Evolutionary conservation across 2,329 filamentous ascomycete genomes (phyloP).

Genomic region (Stagonosporopsis chrysanthemi): DNA sequence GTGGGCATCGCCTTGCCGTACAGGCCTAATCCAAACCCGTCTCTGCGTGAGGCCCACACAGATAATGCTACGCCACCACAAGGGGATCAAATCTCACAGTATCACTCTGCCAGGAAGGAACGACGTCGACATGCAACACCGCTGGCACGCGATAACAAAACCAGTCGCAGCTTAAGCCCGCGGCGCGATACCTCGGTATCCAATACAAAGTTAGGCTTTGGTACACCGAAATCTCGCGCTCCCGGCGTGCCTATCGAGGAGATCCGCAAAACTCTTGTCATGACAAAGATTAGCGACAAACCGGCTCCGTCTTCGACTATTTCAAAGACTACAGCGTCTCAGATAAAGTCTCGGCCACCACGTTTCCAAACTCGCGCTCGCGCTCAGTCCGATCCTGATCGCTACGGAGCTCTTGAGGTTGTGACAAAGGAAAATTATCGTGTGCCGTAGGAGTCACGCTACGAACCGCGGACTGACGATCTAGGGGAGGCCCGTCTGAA

Average conservation of each 20-base stretch:
- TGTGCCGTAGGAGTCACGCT: constrained; percentile 7
- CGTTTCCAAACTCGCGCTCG: background rate
- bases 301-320: background rate
- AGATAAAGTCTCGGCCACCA: background rate
- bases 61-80: background rate
- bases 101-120: background rate
- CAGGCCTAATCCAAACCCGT: background rate
- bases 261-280: constrained; percentile 1
- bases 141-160: no score
- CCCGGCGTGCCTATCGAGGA: background rate
- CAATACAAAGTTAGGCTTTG: background rate
- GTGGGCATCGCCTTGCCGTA: background rate
- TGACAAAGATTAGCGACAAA: constrained; percentile 2
- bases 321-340: background rate
- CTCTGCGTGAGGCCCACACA: background rate
- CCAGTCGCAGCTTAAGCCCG: background rate
- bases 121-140: background rate
- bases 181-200: background rate
- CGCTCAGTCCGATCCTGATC: background rate
- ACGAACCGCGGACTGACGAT: constrained; percentile 2
- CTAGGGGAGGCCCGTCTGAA: background rate
- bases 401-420: background rate
- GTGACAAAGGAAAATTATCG: background rate
- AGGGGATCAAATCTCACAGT: background rate
- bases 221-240: background rate